A percentile compares a stretch with the other conserved stretches of the same genome.
Conservation (phyloP, 805 yeast genomes). For the Saccharomycopsis sp. region DNA sequence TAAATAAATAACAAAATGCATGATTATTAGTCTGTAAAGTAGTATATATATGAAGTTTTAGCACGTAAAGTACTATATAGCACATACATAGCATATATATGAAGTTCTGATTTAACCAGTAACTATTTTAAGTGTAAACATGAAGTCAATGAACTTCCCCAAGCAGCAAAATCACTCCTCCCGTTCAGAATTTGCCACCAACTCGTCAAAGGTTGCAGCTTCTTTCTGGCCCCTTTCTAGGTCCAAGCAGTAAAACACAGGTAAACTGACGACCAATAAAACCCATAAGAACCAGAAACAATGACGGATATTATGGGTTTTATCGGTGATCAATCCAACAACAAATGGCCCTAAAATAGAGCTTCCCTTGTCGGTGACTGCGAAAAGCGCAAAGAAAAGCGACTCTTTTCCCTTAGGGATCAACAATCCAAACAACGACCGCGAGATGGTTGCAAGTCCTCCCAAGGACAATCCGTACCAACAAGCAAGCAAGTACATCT, state of each 20-base stretch:
- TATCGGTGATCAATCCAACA: slow-evolving; percentile 67
- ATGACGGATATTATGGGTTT: slow-evolving; percentile 66
- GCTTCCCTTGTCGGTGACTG: slow-evolving; percentile 77
- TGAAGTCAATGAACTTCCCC: too few species aligned
- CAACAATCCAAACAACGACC: slow-evolving; percentile 60
- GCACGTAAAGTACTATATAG: too few species aligned
- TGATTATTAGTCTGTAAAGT: too few species aligned
- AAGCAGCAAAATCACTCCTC: not conserved
- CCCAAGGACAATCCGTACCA: slow-evolving; percentile 78
- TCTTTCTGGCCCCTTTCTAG: slow-evolving; percentile 56
- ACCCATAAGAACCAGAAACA: slow-evolving; percentile 58
- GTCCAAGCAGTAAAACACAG: slow-evolving; percentile 48
- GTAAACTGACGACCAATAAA: slow-evolving; percentile 49
- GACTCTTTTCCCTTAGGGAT: slow-evolving; percentile 74
- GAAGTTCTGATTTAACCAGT: too few species aligned
- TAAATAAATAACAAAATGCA: too few species aligned
- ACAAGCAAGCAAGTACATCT: slow-evolving; percentile 60
- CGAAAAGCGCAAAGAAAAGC: slow-evolving; percentile 66
- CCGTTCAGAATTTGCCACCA: slow-evolving; percentile 6
- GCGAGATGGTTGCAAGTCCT: slow-evolving; percentile 60
- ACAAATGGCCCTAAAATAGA: slow-evolving; percentile 67
- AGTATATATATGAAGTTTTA: too few species aligned
- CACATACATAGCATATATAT: too few species aligned
- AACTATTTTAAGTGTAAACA: too few species aligned
- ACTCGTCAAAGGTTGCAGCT: slow-evolving; percentile 37